Percentiles rank a stretch among this genome's conserved stretches.
Conservation (phyloP, 257 asterid species). For the Jaltomata sinuosa region DNA sequence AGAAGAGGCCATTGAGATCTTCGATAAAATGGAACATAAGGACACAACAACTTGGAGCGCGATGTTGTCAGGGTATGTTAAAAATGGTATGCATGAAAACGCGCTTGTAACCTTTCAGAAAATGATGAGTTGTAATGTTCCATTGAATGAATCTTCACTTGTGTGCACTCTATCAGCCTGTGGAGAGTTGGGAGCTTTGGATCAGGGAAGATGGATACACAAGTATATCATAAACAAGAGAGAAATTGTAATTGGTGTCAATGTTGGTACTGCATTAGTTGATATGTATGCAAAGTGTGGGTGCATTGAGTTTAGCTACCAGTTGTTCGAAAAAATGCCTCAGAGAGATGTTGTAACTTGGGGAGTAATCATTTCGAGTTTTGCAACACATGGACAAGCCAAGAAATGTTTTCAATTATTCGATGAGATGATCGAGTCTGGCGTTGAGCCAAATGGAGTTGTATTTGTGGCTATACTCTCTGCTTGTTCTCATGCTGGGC, state of each 20-base stretch:
- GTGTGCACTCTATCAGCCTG: constrained; percentile 24
- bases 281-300: constrained; percentile 31
- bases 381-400: constrained; percentile 14
- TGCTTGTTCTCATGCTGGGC: constrained; percentile 24
- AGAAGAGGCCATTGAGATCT: not conserved
- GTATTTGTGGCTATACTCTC: constrained; percentile 14
- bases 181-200: constrained; percentile 20
- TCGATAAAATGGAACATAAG: constrained; percentile 3
- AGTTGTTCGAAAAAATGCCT: constrained; percentile 9
- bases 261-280: constrained; percentile 13
- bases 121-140: constrained; percentile 11
- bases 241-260: not conserved
- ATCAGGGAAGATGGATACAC: constrained; percentile 27
- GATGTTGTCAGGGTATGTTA: constrained; percentile 21
- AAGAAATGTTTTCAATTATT: constrained; percentile 12
- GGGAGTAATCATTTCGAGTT: constrained; percentile 22
- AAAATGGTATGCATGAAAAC: constrained; percentile 10
- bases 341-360: constrained; percentile 17
- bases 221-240: constrained; percentile 4
- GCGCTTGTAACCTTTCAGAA: constrained; percentile 8
- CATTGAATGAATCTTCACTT: constrained; percentile 13
- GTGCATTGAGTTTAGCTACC: constrained; percentile 11
- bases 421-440: constrained; percentile 7
- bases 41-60: constrained; percentile 23
- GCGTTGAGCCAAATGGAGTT: constrained; percentile 11